Evolutionary conservation across 441 rosid genomes (phyloP), one percentile per base, ranked within the genome.

Genomic region (Bruguiera hainesii): DNA sequence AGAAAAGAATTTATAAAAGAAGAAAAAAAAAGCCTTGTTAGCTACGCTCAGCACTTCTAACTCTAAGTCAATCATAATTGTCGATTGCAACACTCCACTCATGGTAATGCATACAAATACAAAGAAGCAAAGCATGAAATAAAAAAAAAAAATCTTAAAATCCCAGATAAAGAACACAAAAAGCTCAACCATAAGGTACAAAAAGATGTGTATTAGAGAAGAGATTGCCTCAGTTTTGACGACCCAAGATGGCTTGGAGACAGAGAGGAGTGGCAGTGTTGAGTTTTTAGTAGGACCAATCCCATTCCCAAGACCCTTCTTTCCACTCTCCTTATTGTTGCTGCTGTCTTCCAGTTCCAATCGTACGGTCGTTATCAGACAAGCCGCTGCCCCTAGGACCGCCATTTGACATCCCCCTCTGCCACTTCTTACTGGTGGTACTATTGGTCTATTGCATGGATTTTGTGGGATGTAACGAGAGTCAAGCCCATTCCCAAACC

Each of bases 161-260:
- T 37, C 13, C 48, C 48, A 42, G 16, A 42, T 42, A 13, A 42
- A n/a, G 28, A 4, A 11, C 29, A 61, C 39, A 13, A 21, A 39
- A 26, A 23, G 50, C 6, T 13, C 19, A 13, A 25, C 18, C 9
- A 49, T 0, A 64, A 29, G 19, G 10, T 48, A 6, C 20, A 64
- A 7, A 2, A 11, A 48, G 51, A 49, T n/a, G 33, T 16, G 37
- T 57, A 26, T 16, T 11, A 56, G 37, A 28, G 31, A 58, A 57
- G 10, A 23, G 18, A 6, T 68, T 60, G 73, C 89, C 87, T 83
- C 84, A 2, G 87, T 79, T 74, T 70, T 75, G 72, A 85, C 81
- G 31, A 79, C 65, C 87, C 84, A 83, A 42, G 87, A 67, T 53
- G 85, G 85, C 72, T 82, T 83, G 20, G 75, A 23, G 70, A 79